These are phyloP conservation scores for Chrysoporthe cubensis DNA, from an alignment of 2,329 filamentous ascomycete genomes.

Conservation along the genomic window DNA sequence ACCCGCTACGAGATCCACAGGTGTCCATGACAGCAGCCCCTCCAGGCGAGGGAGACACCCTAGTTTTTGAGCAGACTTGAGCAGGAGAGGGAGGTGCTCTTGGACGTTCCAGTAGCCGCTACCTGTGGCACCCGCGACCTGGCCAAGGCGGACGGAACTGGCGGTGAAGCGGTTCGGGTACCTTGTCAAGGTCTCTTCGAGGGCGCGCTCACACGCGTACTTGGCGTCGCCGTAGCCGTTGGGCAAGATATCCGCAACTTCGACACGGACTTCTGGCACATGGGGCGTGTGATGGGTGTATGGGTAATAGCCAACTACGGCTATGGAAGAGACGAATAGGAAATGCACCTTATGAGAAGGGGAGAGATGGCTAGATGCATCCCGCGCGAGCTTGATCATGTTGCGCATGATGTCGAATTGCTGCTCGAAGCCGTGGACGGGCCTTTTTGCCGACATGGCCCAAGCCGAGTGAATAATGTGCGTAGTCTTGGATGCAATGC, in stretches of 20 bases:
- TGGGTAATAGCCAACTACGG: slow-evolving; percentile 37
- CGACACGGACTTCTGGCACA: slow-evolving; percentile 49
- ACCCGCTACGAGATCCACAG: slow-evolving; percentile 45
- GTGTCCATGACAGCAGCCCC: slow-evolving; percentile 49
- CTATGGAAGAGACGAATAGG: slow-evolving; percentile 49
- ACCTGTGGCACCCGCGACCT: slow-evolving; percentile 54
- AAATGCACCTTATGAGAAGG: slow-evolving; percentile 33
- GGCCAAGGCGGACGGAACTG: slow-evolving; percentile 51
- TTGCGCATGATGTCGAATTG: slow-evolving; percentile 50
- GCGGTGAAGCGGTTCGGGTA: slow-evolving; percentile 46
- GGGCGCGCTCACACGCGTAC: slow-evolving; percentile 52
- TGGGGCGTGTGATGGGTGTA: slow-evolving; percentile 30
- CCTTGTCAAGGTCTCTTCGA: slow-evolving; percentile 50
- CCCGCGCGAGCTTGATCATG: slow-evolving; percentile 48
- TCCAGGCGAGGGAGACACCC: slow-evolving; percentile 44
- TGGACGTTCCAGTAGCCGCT: slow-evolving; percentile 59
- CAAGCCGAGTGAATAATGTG: slow-evolving; percentile 59
- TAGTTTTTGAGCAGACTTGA: slow-evolving; percentile 54
- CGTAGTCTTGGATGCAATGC: slow-evolving; percentile 45
- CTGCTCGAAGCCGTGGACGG: slow-evolving; percentile 43
- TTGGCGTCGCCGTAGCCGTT: slow-evolving; percentile 59
- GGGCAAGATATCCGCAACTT: slow-evolving; percentile 45
- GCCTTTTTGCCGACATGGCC: slow-evolving; percentile 50
- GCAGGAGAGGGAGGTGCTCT: slow-evolving; percentile 54
- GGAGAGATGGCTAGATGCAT: background rate